Evolutionary conservation across 164 flowering plant species (phyloP).

Genomic region (Cinnamomum micranthum): DNA sequence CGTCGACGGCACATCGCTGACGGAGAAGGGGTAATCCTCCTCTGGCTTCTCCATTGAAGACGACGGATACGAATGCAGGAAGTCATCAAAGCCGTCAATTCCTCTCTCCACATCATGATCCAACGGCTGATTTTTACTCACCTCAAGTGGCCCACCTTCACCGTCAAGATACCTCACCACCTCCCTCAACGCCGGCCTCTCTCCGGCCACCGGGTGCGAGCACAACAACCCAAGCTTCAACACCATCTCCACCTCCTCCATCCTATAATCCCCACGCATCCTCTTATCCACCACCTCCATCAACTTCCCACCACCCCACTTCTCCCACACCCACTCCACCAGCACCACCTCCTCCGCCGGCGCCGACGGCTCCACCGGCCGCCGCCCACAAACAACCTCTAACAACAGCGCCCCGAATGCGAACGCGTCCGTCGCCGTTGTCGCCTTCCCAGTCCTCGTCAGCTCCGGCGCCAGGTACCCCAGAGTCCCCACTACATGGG

Average conservation of each 20-base stretch:
- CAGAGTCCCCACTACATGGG: conserved; percentile 59
- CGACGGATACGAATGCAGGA: conserved; percentile 25
- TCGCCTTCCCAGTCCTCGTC: conserved; percentile 49
- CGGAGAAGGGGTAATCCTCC: not conserved
- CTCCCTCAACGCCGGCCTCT: conserved; percentile 47
- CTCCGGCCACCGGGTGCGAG: conserved; percentile 22
- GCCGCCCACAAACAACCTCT: conserved; percentile 53
- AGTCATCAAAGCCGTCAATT: conserved; percentile 24
- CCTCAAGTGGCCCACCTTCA: conserved; percentile 30
- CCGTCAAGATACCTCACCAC: conserved; percentile 51
- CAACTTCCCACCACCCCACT: conserved; percentile 27
- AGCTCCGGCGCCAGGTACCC: conserved; percentile 73
- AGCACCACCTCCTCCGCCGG: conserved; percentile 42
- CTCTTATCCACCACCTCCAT: conserved; percentile 39
- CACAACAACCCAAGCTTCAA: conserved; percentile 50
- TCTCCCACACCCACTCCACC: conserved; percentile 63
- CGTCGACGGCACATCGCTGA: not conserved
- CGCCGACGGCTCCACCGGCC: conserved; percentile 51
- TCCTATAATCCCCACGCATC: conserved; percentile 26
- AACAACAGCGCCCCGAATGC: conserved; percentile 60
- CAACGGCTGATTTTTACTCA: conserved; percentile 8
- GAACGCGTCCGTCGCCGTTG: conserved; percentile 46
- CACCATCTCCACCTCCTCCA: conserved; percentile 31
- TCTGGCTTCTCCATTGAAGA: conserved; percentile 18
- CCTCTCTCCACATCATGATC: conserved; percentile 1